Conservation (phyloP, 148 eudicot genomes). For the Vaccinium myrtillus region DNA sequence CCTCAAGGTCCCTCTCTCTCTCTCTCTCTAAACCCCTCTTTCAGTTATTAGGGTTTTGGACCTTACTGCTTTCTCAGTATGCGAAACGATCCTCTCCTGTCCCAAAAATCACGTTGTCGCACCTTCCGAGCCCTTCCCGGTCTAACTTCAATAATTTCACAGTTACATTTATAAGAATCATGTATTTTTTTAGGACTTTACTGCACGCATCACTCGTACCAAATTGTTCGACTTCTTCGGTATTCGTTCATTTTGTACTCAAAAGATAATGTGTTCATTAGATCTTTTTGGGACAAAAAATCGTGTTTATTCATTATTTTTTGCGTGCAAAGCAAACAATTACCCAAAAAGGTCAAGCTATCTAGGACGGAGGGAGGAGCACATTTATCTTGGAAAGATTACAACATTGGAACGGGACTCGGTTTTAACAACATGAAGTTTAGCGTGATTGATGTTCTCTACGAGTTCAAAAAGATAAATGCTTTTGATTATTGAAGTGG, state of each 20-base stretch:
- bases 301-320: too few relatives aligned
- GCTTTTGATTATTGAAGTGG: background rate
- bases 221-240: too few relatives aligned
- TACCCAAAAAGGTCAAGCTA: too few relatives aligned
- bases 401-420: background rate
- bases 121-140: background rate
- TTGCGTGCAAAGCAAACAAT: too few relatives aligned
- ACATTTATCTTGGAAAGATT: background rate
- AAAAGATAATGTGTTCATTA: too few relatives aligned
- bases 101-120: background rate
- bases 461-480: background rate
- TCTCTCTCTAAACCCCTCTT: background rate
- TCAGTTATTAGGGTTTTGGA: background rate
- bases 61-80: background rate
- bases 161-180: too few relatives aligned
- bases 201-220: too few relatives aligned
- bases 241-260: too few relatives aligned
- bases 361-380: background rate
- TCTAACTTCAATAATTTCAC: background rate
- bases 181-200: too few relatives aligned
- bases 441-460: background rate
- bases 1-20: constrained; percentile 55
- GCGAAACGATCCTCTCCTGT: background rate
- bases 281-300: too few relatives aligned
- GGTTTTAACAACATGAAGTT: background rate